Percentiles rank a stretch among this genome's conserved stretches.
These are phyloP conservation scores for Xylaria cubensis DNA, from an alignment of 495 filamentous ascomycete species.

Conservation along the genomic window DNA sequence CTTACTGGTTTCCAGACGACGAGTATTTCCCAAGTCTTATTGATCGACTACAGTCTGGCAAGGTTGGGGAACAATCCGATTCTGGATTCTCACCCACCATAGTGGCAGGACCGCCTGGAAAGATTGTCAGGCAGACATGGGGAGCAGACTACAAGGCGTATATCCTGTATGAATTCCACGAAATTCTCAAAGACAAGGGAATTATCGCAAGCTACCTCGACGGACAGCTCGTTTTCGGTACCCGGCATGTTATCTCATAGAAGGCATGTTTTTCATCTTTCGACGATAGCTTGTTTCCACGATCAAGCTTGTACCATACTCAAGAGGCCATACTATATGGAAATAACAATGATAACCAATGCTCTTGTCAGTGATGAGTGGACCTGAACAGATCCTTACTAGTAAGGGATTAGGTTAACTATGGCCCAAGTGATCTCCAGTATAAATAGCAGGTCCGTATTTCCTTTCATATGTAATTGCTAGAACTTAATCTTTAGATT, in stretches of 20 bases:
- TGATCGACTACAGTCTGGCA: not conserved
- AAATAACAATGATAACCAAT: too few relatives aligned
- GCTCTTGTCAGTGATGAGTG: too few relatives aligned
- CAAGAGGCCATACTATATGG: too few relatives aligned
- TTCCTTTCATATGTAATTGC: too few relatives aligned
- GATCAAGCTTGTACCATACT: too few relatives aligned
- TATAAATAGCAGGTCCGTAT: too few relatives aligned
- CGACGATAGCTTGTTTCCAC: too few relatives aligned
- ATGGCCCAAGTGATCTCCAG: too few relatives aligned
- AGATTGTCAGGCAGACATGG: not conserved
- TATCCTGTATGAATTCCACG: not conserved
- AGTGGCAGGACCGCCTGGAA: not conserved
- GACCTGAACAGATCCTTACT: too few relatives aligned
- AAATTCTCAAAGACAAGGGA: not conserved
- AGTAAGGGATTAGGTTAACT: too few relatives aligned
- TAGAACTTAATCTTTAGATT: too few relatives aligned
- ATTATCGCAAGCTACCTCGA: not conserved
- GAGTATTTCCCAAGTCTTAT: slow-evolving; percentile 1
- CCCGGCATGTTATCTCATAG: not conserved
- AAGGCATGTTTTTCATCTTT: not conserved
- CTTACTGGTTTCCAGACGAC: slow-evolving; percentile 3
- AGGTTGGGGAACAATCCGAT: not conserved
- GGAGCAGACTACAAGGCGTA: not conserved
- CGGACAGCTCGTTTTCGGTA: not conserved
- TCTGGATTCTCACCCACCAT: not conserved